phyloP scores from a whole-genome alignment of 2,329 filamentous ascomycete species.

The Trichoderma semiorbis region DNA sequence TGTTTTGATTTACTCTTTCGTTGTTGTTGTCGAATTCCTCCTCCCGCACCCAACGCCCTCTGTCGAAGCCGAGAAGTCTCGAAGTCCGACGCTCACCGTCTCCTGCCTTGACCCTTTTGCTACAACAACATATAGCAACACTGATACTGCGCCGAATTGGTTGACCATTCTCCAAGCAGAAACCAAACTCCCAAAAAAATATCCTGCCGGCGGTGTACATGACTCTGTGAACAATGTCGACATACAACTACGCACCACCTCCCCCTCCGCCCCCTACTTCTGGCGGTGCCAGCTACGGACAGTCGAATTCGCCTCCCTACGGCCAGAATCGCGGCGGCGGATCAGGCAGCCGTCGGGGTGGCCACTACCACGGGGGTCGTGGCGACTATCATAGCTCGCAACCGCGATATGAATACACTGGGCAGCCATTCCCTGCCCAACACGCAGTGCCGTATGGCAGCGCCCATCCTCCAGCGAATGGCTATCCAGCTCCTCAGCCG shows the following conservation, averaged over 20 bases:
- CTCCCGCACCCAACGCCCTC: neutral
- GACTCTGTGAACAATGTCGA: slow-evolving; percentile 37
- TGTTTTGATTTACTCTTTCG: neutral
- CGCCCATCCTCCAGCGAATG: slow-evolving; percentile 36
- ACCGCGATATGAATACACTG: slow-evolving; percentile 43
- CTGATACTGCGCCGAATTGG: neutral
- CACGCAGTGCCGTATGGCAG: slow-evolving; percentile 30
- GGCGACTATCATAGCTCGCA: slow-evolving; percentile 41
- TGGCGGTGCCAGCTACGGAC: slow-evolving; percentile 37
- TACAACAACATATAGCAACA: neutral
- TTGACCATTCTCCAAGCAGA: neutral
- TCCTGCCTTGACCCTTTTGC: neutral
- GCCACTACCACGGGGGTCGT: slow-evolving; percentile 37
- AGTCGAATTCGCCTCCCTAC: slow-evolving; percentile 37
- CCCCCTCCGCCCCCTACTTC: slow-evolving; percentile 43
- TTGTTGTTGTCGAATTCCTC: neutral
- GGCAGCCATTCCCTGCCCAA: slow-evolving; percentile 36
- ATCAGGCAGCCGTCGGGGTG: slow-evolving; percentile 36
- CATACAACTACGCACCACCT: slow-evolving; percentile 53
- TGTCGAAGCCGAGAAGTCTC: slow-evolving; percentile 15
- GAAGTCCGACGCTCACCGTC: slow-evolving; percentile 10
- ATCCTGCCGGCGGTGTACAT: neutral
- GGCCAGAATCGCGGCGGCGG: slow-evolving; percentile 38
- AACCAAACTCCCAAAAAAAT: neutral
- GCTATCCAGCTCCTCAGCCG: slow-evolving; percentile 38